These are phyloP conservation scores for Alternaria sp. DNA, from an alignment of 2,329 filamentous ascomycete species.

Conservation along the genomic window DNA sequence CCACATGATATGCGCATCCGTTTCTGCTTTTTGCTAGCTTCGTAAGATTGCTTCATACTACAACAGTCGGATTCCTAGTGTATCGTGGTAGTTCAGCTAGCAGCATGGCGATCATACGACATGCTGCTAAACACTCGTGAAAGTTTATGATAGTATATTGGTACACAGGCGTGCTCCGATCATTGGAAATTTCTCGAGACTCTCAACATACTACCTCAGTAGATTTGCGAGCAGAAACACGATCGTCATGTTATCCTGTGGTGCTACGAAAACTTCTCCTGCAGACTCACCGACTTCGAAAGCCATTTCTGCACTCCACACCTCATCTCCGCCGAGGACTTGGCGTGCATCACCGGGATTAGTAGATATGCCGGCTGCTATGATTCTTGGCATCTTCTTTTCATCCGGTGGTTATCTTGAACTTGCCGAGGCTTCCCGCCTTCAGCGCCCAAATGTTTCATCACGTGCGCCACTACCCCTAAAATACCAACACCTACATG, in stretches of 20 bases:
- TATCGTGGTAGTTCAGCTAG: too few species aligned
- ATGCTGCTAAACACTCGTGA: too few species aligned
- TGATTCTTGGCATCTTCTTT: conserved; percentile 5
- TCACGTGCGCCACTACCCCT: conserved; percentile 9
- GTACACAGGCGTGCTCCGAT: too few species aligned
- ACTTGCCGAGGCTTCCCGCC: conserved; percentile 14
- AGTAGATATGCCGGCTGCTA: conserved; percentile 10
- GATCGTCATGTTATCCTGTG: background rate
- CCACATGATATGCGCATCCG: background rate
- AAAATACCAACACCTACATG: background rate
- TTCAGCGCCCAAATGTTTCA: background rate
- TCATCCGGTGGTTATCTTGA: conserved; percentile 16
- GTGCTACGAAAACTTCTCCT: conserved; percentile 1
- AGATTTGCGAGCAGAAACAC: background rate
- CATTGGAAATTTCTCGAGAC: too few species aligned
- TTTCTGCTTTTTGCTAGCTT: too few species aligned
- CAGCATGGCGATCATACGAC: too few species aligned
- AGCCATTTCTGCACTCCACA: conserved; percentile 14
- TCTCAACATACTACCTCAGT: too few species aligned
- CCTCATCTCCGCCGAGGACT: conserved; percentile 9
- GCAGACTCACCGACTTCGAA: conserved; percentile 3
- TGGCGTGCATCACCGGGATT: conserved; percentile 5
- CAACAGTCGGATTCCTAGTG: too few species aligned
- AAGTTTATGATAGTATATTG: too few species aligned
- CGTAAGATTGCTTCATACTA: too few species aligned